phyloP scores from a whole-genome alignment of 495 filamentous ascomycete species.

The Terfezia claveryi region DNA sequence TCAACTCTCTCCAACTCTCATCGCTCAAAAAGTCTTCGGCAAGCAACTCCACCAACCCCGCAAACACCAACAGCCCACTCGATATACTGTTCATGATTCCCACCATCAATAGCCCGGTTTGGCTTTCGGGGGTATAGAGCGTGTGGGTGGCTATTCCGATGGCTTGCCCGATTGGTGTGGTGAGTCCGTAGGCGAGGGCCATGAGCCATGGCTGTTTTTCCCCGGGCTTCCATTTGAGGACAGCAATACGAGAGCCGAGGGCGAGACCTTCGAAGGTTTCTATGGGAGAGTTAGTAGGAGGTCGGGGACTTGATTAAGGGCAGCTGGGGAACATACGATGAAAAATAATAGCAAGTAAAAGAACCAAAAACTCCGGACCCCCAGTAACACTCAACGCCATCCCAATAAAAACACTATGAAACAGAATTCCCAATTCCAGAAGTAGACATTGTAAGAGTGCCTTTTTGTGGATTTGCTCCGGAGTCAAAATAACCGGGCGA shows the following conservation, averaged over 20 bases:
- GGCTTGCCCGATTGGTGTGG: slow-evolving; percentile 77
- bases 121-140: slow-evolving; percentile 62
- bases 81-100: slow-evolving; percentile 85
- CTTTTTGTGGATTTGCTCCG: slow-evolving; percentile 28
- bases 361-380: slow-evolving; percentile 53
- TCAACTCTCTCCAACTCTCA: slow-evolving; percentile 55
- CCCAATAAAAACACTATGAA: slow-evolving; percentile 74
- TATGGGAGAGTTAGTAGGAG: neutral
- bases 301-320: slow-evolving; percentile 6
- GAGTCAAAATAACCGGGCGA: slow-evolving; percentile 7
- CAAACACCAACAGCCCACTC: slow-evolving; percentile 69
- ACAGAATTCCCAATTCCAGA: slow-evolving; percentile 66
- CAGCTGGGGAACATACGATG: slow-evolving; percentile 26
- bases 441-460: slow-evolving; percentile 58
- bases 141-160: slow-evolving; percentile 64
- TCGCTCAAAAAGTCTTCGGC: slow-evolving; percentile 88
- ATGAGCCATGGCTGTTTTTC: slow-evolving; percentile 64
- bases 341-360: slow-evolving; percentile 61
- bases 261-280: slow-evolving; percentile 53
- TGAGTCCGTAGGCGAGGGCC: slow-evolving; percentile 76
- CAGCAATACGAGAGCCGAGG: slow-evolving; percentile 50
- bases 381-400: slow-evolving; percentile 73
- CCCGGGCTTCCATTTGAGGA: slow-evolving; percentile 32
- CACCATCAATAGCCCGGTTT: slow-evolving; percentile 70
- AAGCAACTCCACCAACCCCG: slow-evolving; percentile 72